Conservation (phyloP, 805 yeast species). For the Teunomyces pallodes region DNA sequence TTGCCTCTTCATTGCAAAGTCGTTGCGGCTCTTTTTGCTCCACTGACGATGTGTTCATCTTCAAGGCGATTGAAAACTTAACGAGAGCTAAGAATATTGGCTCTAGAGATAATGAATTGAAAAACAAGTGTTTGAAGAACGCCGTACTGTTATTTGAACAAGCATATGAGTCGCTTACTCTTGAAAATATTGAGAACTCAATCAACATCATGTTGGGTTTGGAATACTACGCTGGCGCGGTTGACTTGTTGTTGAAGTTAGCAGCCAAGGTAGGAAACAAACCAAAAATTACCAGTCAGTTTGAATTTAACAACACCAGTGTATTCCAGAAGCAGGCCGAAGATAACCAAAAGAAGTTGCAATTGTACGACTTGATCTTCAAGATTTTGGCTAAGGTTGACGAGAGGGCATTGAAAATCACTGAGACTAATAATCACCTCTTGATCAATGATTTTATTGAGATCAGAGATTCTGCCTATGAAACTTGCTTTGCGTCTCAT, state of each 20-base stretch:
- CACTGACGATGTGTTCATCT: conserved; percentile 86
- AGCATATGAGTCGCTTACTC: conserved; percentile 72
- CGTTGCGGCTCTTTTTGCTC: conserved; percentile 95
- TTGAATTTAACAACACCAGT: conserved; percentile 7
- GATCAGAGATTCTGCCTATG: conserved; percentile 70
- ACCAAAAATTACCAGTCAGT: conserved; percentile 8
- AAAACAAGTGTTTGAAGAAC: conserved; percentile 62
- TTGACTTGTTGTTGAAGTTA: conserved; percentile 74
- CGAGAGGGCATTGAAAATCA: conserved; percentile 50
- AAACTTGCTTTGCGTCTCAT: conserved; percentile 64
- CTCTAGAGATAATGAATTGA: conserved; percentile 64
- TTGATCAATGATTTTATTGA: conserved; percentile 51
- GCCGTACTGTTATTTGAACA: conserved; percentile 76
- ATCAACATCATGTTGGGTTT: conserved; percentile 73
- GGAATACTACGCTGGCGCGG: conserved; percentile 80
- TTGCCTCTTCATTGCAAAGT: conserved; percentile 84
- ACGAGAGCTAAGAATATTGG: conserved; percentile 82
- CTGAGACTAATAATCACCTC: conserved; percentile 35
- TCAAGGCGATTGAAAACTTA: conserved; percentile 89
- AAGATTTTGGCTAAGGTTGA: conserved; percentile 72
- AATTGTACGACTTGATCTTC: conserved; percentile 70
- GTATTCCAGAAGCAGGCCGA: conserved; percentile 4
- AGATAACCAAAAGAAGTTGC: conserved; percentile 18
- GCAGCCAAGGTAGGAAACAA: conserved; percentile 56
- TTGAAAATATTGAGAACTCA: conserved; percentile 80